Evolutionary conservation across 768 basidiomycete genomes (phyloP), one percentile per base, ranked within the genome.

Genomic region (Lenzites betulinus): DNA sequence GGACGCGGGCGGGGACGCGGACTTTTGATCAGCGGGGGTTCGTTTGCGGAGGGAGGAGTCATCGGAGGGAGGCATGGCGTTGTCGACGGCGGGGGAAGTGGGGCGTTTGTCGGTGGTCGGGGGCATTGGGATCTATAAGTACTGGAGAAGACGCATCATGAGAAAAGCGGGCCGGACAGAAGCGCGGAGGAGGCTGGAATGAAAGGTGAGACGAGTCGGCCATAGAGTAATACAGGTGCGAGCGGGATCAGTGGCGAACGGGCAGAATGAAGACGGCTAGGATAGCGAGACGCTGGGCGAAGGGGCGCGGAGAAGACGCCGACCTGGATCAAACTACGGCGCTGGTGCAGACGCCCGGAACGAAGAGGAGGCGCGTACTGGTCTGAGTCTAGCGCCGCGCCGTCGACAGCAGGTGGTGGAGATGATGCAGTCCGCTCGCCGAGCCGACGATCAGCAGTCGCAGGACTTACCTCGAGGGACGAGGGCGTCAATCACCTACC

Each of bases 31-130:
- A 8, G 58, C 13, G n/a, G 44, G 36, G 5, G 59, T 41, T 5
- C 69, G 69, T 30, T 67, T 68, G 61, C 69, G 69, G 18, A 70
- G 64, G 49, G 56, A 54, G 15, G 61, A 49, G 46, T 58, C 63
- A 20, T 62, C 53, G 20, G 62, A 22, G 53, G 59, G 52, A 38
- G 67, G 46, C 66, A 67, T 66, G 65, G 30, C 35, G 28, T 46
- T 22, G 13, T 52, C n/a, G 57, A 35, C 46, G 18, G 38, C 20
- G 26, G 59, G 16, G 36, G 43, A 33, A 28, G 30, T 52, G 26
- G 64, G 53, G 23, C 9, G 49, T 11, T 43, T 44, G 49, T 23
- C n/a, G 42, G 51, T 48, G 18, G 48, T 26, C 20, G 50, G 7
- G 51, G 33, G 33, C 50, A 47, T 42, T 7, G 26, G 52, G 50